phyloP scores from a whole-genome alignment of 179 eudicot genomes.

The Spinacia oleracea region DNA sequence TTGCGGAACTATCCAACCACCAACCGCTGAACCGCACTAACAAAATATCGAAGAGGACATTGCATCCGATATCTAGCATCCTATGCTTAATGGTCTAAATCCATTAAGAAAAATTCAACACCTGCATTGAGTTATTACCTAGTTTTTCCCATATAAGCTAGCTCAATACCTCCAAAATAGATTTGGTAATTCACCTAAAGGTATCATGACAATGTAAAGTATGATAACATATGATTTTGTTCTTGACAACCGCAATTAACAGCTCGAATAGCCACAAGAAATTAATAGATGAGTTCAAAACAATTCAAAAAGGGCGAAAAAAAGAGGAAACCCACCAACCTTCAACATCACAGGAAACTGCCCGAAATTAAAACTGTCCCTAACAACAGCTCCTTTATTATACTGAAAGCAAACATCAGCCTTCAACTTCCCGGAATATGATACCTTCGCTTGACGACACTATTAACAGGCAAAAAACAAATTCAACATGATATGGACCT shows the following conservation, averaged over 20 bases:
- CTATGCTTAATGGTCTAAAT: not conserved
- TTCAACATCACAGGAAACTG: constrained; percentile 82
- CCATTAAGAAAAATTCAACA: not conserved
- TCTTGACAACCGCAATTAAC: not conserved
- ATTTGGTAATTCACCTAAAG: not conserved
- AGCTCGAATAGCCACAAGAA: not conserved
- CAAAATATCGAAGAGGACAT: not conserved
- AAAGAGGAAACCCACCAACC: constrained; percentile 40
- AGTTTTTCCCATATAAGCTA: not conserved
- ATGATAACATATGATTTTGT: not conserved
- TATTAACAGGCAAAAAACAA: constrained; percentile 31
- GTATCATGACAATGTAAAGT: not conserved
- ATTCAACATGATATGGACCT: not conserved
- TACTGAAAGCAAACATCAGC: constrained; percentile 67
- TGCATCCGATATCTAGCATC: not conserved
- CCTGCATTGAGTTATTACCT: not conserved
- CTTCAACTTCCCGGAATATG: constrained; percentile 64
- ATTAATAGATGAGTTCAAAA: not conserved
- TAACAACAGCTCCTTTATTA: constrained; percentile 44
- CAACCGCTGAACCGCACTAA: not conserved
- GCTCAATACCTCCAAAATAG: not conserved
- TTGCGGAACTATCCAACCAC: no score
- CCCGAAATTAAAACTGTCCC: constrained; percentile 63
- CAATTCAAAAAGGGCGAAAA: not conserved
- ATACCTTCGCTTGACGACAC: constrained; percentile 92